These are phyloP conservation scores for Ambrosiella xylebori DNA, from an alignment of 2,329 filamentous ascomycete genomes.

Conservation along the genomic window DNA sequence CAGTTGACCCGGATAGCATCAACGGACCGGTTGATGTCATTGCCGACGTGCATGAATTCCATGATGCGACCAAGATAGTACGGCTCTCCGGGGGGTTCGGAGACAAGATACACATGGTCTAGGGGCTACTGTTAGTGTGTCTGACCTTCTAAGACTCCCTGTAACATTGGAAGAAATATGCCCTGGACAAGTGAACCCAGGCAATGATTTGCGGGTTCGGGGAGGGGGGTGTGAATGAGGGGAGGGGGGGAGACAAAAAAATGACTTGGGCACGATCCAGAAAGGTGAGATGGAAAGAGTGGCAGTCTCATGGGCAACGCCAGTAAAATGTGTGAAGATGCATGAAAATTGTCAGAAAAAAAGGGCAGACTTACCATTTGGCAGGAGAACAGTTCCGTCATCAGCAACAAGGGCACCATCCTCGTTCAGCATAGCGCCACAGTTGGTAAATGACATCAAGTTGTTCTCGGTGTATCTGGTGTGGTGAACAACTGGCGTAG, in stretches of 20 bases:
- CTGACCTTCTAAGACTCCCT: background rate
- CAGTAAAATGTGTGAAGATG: too few species aligned
- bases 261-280: too few species aligned
- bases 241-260: too few species aligned
- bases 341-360: background rate
- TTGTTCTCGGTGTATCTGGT: slow-evolving; percentile 45
- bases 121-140: background rate
- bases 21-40: slow-evolving; percentile 54
- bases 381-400: slow-evolving; percentile 65
- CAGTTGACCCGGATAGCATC: slow-evolving; percentile 89
- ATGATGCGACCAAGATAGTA: slow-evolving; percentile 97
- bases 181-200: background rate
- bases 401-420: slow-evolving; percentile 72
- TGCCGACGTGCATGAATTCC: slow-evolving; percentile 81
- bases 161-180: background rate
- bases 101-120: slow-evolving; percentile 85
- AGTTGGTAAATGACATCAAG: slow-evolving; percentile 73
- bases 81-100: slow-evolving; percentile 90
- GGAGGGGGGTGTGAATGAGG: too few species aligned
- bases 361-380: slow-evolving; percentile 54
- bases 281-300: too few species aligned
- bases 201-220: background rate
- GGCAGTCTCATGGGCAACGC: too few species aligned
- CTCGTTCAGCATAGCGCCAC: slow-evolving; percentile 43
- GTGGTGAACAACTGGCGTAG: slow-evolving; percentile 1